Evolutionary conservation across 495 filamentous ascomycete genomes (phyloP).

Genomic region (Hypoxylon subgilvum): DNA sequence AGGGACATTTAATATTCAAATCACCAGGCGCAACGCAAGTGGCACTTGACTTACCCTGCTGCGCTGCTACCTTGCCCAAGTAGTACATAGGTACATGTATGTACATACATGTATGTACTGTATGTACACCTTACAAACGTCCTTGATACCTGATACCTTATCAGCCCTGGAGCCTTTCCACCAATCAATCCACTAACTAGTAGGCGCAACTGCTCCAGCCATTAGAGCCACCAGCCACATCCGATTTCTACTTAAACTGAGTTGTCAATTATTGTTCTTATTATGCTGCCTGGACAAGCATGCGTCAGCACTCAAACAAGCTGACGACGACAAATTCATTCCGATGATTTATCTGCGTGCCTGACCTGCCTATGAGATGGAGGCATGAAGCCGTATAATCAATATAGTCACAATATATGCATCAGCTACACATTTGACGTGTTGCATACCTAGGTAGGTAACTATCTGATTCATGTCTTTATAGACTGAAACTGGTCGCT

Average conservation of each 20-base stretch:
- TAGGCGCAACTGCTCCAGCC: too few species aligned
- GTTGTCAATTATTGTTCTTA: too few species aligned
- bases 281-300: slow-evolving; percentile 26
- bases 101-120: slow-evolving; percentile 13
- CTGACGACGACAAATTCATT: slow-evolving; percentile 20
- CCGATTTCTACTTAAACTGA: too few species aligned
- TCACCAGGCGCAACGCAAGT: slow-evolving; percentile 34
- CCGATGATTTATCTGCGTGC: slow-evolving; percentile 2
- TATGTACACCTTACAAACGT: slow-evolving; percentile 15
- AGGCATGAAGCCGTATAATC: background rate
- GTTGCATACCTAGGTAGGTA: background rate
- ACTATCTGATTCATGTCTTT: slow-evolving; percentile 9
- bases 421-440: background rate
- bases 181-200: too few species aligned
- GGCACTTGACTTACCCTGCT: slow-evolving; percentile 24
- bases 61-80: background rate
- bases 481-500: background rate
- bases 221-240: slow-evolving; percentile 4
- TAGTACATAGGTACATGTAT: background rate
- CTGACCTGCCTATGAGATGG: background rate
- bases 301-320: slow-evolving; percentile 19
- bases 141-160: slow-evolving; percentile 12
- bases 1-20: slow-evolving; percentile 31
- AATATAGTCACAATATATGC: background rate
- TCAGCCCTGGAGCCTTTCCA: too few species aligned